phyloP scores from a whole-genome alignment of 768 basidiomycete species.

The Suillus clintonianus region DNA sequence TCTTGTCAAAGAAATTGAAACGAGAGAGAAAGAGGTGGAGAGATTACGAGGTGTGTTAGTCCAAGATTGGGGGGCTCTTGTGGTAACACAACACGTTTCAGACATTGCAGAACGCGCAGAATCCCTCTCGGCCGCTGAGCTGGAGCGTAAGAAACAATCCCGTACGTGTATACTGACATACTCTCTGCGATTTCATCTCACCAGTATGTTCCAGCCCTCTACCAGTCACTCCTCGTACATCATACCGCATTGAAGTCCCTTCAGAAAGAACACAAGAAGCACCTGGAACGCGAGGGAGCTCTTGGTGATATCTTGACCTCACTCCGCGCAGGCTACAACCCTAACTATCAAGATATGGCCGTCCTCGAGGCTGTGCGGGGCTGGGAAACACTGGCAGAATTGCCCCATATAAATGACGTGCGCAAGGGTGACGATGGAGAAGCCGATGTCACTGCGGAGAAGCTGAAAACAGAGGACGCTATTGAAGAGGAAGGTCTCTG shows the following conservation, averaged over 20 bases:
- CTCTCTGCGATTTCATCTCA: slow-evolving; percentile 1
- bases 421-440: slow-evolving; percentile 48
- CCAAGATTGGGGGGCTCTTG: not conserved
- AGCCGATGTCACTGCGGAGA: slow-evolving; percentile 20
- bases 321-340: slow-evolving; percentile 88
- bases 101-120: slow-evolving; percentile 80
- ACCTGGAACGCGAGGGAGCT: slow-evolving; percentile 71
- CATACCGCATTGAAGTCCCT: slow-evolving; percentile 77
- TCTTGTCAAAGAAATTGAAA: slow-evolving; percentile 57
- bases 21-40: slow-evolving; percentile 70
- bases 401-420: slow-evolving; percentile 73
- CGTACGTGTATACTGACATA: slow-evolving; percentile 50
- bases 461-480: slow-evolving; percentile 37
- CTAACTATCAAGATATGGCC: slow-evolving; percentile 99
- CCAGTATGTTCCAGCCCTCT: slow-evolving; percentile 62
- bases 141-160: slow-evolving; percentile 85
- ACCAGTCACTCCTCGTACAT: slow-evolving; percentile 71
- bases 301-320: slow-evolving; percentile 83
- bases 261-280: slow-evolving; percentile 67
- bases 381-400: slow-evolving; percentile 75
- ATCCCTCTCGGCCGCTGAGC: slow-evolving; percentile 72
- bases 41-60: slow-evolving; percentile 60
- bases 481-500: slow-evolving; percentile 61
- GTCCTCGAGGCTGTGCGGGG: slow-evolving; percentile 95
- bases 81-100: slow-evolving; percentile 28